Conservation (phyloP, 1,284 basidiomycete genomes). For the Fomitopsis pinicola region DNA sequence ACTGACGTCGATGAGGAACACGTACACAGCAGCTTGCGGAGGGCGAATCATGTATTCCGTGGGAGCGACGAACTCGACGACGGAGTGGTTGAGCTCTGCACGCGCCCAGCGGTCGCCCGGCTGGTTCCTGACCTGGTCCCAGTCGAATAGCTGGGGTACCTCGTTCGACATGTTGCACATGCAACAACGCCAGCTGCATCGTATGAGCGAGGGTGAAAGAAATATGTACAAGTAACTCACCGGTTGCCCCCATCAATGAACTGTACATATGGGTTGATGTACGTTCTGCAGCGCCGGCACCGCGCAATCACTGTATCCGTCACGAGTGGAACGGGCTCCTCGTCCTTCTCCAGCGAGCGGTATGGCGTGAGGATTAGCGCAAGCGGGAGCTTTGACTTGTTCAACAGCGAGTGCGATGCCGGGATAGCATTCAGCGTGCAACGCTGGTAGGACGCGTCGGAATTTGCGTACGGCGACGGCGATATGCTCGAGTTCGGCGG, state of each 20-base stretch:
- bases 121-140: conserved; percentile 92
- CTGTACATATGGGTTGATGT: conserved; percentile 98
- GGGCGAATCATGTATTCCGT: conserved; percentile 99
- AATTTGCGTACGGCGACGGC: conserved; percentile 76
- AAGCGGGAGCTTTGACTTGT: conserved; percentile 92
- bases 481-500: conserved; percentile 83
- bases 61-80: conserved; percentile 96
- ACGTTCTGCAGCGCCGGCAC: conserved; percentile 94
- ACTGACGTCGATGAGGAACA: conserved; percentile 97
- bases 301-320: conserved; percentile 95
- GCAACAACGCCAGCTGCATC: conserved; percentile 89
- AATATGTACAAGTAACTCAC: conserved; percentile 33
- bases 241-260: conserved; percentile 98
- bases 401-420: conserved; percentile 86
- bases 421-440: conserved; percentile 92
- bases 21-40: conserved; percentile 95
- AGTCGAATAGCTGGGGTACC: conserved; percentile 98
- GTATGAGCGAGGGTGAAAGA: conserved; percentile 4
- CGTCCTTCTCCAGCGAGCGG: conserved; percentile 50
- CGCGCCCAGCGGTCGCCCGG: conserved; percentile 95
- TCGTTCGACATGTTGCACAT: conserved; percentile 99
- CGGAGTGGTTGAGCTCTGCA: conserved; percentile 89
- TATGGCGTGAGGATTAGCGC: conserved; percentile 92
- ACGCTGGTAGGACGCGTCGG: conserved; percentile 91
- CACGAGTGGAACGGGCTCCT: conserved; percentile 21